Evolutionary conservation across 345 rosid genomes (phyloP), one percentile per base, ranked within the genome.

Genomic region (Ceriops decandra): DNA sequence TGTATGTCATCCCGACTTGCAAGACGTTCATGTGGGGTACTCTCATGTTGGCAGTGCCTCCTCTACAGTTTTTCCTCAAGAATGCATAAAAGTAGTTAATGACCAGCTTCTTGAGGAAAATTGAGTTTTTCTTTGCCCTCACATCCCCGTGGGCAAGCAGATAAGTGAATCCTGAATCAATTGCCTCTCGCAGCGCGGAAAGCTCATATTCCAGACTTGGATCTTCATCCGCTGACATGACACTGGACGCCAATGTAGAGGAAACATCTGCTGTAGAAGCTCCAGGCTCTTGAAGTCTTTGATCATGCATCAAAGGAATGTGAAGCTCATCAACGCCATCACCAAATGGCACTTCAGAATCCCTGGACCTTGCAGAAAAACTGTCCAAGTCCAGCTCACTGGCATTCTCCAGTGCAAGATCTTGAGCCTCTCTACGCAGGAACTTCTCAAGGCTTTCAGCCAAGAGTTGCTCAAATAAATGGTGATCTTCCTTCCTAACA

Each of bases 1-100:
- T 85, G 70, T 91, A 90, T 28, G 99, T 90, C 92, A 87, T 91
- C 64, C 91, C 88, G 57, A 85, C 97, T 80, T 89, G 85, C 70
- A 95, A 62, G 81, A 90, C 85, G 72, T 93, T 85, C 91, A 83
- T 85, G 79, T 88, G 99, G 71, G 99, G 99, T 61, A 89, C 96
- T 35, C 88, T 86, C 82, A 88, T 63, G 58, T 82, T 89, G 0
- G 95, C 97, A 5, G 96, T 83, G 13, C 93, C 90, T 20, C 85
- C 93, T 82, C 97, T 87, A 74, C 99, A 91, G 60, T 95, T 91
- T 60, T 82, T 86, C 80, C 96, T 82, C 57, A 91, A 56, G 78
- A 91, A 91, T 19, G 87, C 88, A 59, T 95, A 91, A n/a, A 89
- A 84, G 89, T 95, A 95, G 79, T 91, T 95, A 38, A 91, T 87